Conservation (phyloP, 495 filamentous ascomycete species). For the Articulospora tetracladia region DNA sequence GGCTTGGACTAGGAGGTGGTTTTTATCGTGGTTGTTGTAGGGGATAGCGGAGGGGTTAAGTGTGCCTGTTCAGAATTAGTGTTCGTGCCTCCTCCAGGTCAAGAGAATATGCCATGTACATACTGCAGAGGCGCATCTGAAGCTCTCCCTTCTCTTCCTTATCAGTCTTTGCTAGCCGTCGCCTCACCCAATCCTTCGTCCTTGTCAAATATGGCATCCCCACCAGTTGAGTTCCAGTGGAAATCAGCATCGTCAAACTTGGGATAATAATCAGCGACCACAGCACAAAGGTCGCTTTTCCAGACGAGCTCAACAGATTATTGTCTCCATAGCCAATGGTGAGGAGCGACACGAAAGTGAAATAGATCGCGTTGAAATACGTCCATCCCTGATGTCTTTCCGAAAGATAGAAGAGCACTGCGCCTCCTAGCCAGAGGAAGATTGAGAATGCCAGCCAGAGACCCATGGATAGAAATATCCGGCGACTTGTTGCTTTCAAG, state of each 20-base stretch:
- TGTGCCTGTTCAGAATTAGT: neutral
- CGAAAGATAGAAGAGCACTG: constrained; percentile 58
- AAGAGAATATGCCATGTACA: no score
- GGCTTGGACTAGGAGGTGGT: constrained; percentile 11
- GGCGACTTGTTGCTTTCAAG: constrained; percentile 22
- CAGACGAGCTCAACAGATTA: constrained; percentile 60
- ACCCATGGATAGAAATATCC: constrained; percentile 60
- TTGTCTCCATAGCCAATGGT: constrained; percentile 85
- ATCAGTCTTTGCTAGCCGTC: neutral
- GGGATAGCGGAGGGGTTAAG: no score
- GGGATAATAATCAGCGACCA: constrained; percentile 83
- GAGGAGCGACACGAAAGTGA: constrained; percentile 68
- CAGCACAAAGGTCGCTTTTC: constrained; percentile 78
- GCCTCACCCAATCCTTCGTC: neutral
- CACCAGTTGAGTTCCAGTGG: constrained; percentile 4
- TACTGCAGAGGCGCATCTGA: neutral
- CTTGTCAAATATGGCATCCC: constrained; percentile 4
- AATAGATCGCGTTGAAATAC: constrained; percentile 77
- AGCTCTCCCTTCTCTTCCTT: neutral
- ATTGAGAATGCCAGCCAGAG: constrained; percentile 59
- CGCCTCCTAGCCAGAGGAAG: constrained; percentile 74
- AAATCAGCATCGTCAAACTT: constrained; percentile 73
- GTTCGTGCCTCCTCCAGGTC: no score
- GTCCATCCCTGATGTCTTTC: constrained; percentile 44
- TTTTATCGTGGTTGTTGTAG: constrained; percentile 14